Evolutionary conservation across 2,329 filamentous ascomycete genomes (phyloP).

Genomic region (Paraconiothyrium sp.): DNA sequence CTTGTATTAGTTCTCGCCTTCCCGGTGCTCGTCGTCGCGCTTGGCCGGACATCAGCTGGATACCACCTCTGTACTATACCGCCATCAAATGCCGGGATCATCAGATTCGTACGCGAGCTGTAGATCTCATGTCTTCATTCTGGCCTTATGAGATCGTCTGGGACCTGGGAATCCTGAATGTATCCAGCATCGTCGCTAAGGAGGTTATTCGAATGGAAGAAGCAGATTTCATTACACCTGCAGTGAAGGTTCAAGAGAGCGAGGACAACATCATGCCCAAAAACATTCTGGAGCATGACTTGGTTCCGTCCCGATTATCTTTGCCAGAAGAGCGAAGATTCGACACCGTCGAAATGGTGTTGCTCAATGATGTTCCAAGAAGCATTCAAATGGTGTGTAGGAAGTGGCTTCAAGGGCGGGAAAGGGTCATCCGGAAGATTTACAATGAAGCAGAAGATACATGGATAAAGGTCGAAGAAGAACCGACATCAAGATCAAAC

Average conservation of each 20-base stretch:
- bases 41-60: conserved; percentile 55
- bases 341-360: conserved; percentile 9
- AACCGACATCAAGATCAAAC: neutral
- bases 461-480: neutral
- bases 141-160: conserved; percentile 29
- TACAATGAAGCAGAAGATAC: neutral
- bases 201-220: conserved; percentile 20
- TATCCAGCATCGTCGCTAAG: conserved; percentile 17
- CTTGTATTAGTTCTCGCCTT: neutral
- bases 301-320: neutral
- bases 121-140: conserved; percentile 32
- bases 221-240: neutral
- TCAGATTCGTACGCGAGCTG: conserved; percentile 52
- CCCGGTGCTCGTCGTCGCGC: neutral
- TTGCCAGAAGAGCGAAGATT: conserved; percentile 13
- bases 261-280: neutral
- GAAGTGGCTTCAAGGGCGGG: neutral
- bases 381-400: conserved; percentile 13
- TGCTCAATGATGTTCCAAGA: neutral
- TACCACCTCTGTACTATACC: conserved; percentile 57
- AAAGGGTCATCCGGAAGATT: neutral
- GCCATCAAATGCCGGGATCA: conserved; percentile 60
- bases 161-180: conserved; percentile 49
- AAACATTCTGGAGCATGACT: neutral
- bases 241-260: neutral